Evolutionary conservation across 306 rosid species (phyloP).

Genomic region (Lagenaria siceraria): DNA sequence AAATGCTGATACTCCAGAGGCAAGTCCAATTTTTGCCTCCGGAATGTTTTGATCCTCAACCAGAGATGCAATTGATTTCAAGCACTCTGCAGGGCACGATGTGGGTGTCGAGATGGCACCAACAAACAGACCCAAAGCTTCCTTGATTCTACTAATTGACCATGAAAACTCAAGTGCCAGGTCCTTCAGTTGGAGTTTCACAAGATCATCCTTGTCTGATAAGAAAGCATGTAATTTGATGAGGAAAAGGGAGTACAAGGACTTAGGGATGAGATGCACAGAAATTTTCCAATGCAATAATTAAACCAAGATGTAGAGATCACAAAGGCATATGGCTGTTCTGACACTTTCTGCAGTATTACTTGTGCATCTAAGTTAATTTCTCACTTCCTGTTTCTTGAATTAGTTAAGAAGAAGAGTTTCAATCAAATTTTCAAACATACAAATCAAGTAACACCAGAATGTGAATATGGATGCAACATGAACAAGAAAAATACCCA

Average conservation of each 20-base stretch:
- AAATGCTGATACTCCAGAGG: conserved; percentile 71
- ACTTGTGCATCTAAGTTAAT: neutral
- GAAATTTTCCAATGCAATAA: neutral
- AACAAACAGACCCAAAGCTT: conserved; percentile 30
- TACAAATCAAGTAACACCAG: neutral
- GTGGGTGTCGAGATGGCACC: conserved; percentile 27
- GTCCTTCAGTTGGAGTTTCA: conserved; percentile 62
- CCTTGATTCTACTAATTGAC: conserved; percentile 50
- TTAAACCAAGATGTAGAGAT: neutral
- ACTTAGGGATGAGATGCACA: neutral
- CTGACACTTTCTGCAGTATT: neutral
- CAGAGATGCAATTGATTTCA: conserved; percentile 45
- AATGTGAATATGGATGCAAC: neutral
- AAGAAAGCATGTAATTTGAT: conserved; percentile 3
- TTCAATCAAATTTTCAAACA: neutral
- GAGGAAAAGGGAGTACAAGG: neutral
- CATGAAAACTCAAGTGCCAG: conserved; percentile 65
- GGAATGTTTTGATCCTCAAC: conserved; percentile 58
- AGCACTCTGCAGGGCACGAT: conserved; percentile 46
- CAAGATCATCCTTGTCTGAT: conserved; percentile 39
- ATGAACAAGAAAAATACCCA: neutral
- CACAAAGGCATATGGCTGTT: neutral
- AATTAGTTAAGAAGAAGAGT: neutral
- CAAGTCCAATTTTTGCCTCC: conserved; percentile 50
- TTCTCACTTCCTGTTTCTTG: neutral